Base-by-base conservation (phyloP, 108 stramenopile species). In the Conticribra guillardii region DNA sequence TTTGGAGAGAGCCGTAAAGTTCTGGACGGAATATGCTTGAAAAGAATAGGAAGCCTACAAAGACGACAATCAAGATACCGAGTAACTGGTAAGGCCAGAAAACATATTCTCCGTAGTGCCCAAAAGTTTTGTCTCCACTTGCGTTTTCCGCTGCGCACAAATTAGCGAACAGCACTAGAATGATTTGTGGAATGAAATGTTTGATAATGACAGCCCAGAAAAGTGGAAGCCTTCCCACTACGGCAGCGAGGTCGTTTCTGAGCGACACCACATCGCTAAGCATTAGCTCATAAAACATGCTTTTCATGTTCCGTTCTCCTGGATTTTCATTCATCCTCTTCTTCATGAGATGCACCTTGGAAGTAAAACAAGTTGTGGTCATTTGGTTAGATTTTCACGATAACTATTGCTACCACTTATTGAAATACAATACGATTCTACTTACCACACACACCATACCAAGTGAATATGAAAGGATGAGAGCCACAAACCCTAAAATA, bases 121-220 rank as follows among this genome's bases (percentile, higher is more conserved):
- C 76, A 61, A 85, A 82, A 14, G 69, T n/a, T 11, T 63, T 72
- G 1, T 72, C 55, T 27, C 74, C 81, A 5, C 45, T 56, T 11
- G 30, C 62, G n/a, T 22, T 82, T 51, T 63, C 54, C 17, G 86
- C 75, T 31, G 65, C 68, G 24, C 72, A 31, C 9, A 46, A 23
- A n/a, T 65, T 52, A 1, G 51, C 45, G 32, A 86, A 84, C n/a
- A 90, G 74, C 18, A 87, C 67, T 17, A 87, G 46, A 23, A 90
- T 54, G 33, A 87, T 55, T 11, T 76, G 89, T 3, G 84, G 83
- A 53, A 84, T 82, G 32, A 87, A 48, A 56, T 73, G 65, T 62
- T 83, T 82, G 62, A 87, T 84, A 22, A 74, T 34, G 32, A 87
- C 41, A 21, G 71, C 71, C 88, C 88, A 89, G 14, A 78, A 44